These are phyloP conservation scores for Aspergillus udagawae DNA, from an alignment of 2,329 filamentous ascomycete species.

Conservation along the genomic window DNA sequence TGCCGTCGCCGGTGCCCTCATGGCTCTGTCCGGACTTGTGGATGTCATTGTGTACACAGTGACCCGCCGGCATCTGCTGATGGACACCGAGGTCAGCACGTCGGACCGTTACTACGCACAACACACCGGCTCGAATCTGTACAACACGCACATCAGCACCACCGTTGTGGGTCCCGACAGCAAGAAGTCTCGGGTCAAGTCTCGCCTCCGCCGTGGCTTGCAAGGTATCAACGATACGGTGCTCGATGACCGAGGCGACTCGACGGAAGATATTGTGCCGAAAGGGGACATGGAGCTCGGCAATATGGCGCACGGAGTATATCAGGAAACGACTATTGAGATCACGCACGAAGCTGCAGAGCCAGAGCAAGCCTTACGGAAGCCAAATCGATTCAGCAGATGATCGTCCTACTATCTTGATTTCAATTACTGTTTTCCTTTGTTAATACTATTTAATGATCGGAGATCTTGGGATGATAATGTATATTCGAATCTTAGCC, in stretches of 20 bases:
- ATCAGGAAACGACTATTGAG: slow-evolving; percentile 42
- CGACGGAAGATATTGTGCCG: slow-evolving; percentile 41
- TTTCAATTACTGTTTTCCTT: too few species aligned
- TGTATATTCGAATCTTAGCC: too few species aligned
- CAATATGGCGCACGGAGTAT: slow-evolving; percentile 33
- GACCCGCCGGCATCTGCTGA: slow-evolving; percentile 52
- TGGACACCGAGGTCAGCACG: slow-evolving; percentile 42
- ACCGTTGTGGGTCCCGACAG: slow-evolving; percentile 13
- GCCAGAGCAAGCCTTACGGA: slow-evolving; percentile 10
- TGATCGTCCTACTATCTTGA: neutral
- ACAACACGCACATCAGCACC: slow-evolving; percentile 22
- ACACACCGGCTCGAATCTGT: slow-evolving; percentile 25
- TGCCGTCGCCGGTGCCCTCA: slow-evolving; percentile 50
- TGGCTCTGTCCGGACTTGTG: slow-evolving; percentile 55
- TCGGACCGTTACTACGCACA: slow-evolving; percentile 25
- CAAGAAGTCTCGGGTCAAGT: slow-evolving; percentile 15
- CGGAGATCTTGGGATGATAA: too few species aligned
- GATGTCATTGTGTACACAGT: slow-evolving; percentile 57
- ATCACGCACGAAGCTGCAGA: slow-evolving; percentile 33
- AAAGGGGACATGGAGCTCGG: slow-evolving; percentile 29
- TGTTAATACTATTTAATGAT: too few species aligned
- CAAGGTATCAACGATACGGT: slow-evolving; percentile 15
- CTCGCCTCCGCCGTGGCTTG: slow-evolving; percentile 18
- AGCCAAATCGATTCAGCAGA: neutral
- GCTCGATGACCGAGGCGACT: slow-evolving; percentile 35